Evolutionary conservation across 2,329 filamentous ascomycete species (phyloP), one percentile per base, ranked within the genome.

Genomic region (Plectosphaerella sp.): DNA sequence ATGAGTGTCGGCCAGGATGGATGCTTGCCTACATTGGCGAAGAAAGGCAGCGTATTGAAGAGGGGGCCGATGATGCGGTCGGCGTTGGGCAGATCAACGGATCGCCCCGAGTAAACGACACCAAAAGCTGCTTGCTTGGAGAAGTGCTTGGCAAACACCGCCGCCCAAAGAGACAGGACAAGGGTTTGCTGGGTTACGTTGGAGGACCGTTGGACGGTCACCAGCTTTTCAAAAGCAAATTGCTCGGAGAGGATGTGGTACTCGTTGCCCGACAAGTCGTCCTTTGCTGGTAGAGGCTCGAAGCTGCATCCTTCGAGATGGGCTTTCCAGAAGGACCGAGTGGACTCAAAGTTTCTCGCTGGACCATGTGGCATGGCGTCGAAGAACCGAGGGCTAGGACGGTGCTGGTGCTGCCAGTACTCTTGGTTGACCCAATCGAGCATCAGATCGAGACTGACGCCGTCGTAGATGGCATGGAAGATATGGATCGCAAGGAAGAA

Each of bases 391-490:
- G 83, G 82, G 0, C 73, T 73, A 8, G 64, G 60, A 1, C 63
- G 1, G 3, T 59, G 37, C 53, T 60, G 8, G 45, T 60, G 48
- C 42, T 25, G 62, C 15, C 62, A 57, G 59, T 89, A 90, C 5
- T 75, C 69, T 3, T 70, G 61, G 25, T 72, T 68, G 3, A 95
- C 73, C 18, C 76, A 69, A 3, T 79, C 64, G 18, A 96, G 75
- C 39, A 96, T 76, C 22, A 90, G 66, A 2, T 79, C 76, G 39
- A 96, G 78, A 55, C 91, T 93, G 57, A 81, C 87, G 2, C 91
- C 92, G 67, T 97, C 92, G 60, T 97, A 97, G 0, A 96, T 67
- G 0, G 82, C 91, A 64, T 97, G 92, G 68, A 96, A 96, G 1
- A 95, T 84, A 45, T 87, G 79, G 3, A 96, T 61, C 3, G 76